Evolutionary conservation across 2,329 filamentous ascomycete genomes (phyloP).

Genomic region (Aspergillus glaucus): DNA sequence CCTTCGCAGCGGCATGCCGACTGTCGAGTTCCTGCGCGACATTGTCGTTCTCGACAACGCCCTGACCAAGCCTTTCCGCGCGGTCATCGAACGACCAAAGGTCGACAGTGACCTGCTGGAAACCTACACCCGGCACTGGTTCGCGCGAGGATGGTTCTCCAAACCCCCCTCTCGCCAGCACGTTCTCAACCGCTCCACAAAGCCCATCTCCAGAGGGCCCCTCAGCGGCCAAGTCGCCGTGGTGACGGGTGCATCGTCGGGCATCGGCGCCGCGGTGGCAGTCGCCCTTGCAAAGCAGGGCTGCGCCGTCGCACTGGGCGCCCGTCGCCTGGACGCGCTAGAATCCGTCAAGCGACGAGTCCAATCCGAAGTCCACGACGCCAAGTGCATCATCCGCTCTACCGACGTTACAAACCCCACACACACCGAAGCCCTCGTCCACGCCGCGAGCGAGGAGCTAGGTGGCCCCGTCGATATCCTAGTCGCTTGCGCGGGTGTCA

Average conservation of each 20-base stretch:
- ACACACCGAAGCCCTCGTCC: conserved; percentile 62
- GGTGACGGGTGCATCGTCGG: conserved; percentile 72
- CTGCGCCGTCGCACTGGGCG: conserved; percentile 64
- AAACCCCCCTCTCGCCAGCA: conserved; percentile 51
- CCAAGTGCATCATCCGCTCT: conserved; percentile 60
- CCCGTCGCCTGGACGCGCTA: conserved; percentile 63
- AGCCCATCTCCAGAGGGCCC: conserved; percentile 49
- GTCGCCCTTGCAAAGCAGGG: conserved; percentile 63
- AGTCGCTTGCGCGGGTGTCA: conserved; percentile 74
- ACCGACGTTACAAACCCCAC: conserved; percentile 66
- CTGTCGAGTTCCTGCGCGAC: conserved; percentile 61
- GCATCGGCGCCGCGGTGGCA: conserved; percentile 71
- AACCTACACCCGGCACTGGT: conserved; percentile 75
- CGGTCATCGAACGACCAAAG: conserved; percentile 57
- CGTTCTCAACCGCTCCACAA: conserved; percentile 39
- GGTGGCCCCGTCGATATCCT: conserved; percentile 72
- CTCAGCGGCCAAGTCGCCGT: conserved; percentile 65
- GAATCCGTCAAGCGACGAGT: conserved; percentile 54
- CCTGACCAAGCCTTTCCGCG: conserved; percentile 56
- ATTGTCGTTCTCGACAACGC: conserved; percentile 69
- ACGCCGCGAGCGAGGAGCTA: conserved; percentile 53
- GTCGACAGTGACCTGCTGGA: conserved; percentile 65
- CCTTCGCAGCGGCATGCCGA: conserved; percentile 73
- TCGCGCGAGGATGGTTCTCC: conserved; percentile 69
- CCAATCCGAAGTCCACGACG: conserved; percentile 51